A percentile compares a stretch with the other conserved stretches of the same genome.
Evolutionary conservation across 768 basidiomycete species (phyloP).

Genomic region (Inosperma sp.): DNA sequence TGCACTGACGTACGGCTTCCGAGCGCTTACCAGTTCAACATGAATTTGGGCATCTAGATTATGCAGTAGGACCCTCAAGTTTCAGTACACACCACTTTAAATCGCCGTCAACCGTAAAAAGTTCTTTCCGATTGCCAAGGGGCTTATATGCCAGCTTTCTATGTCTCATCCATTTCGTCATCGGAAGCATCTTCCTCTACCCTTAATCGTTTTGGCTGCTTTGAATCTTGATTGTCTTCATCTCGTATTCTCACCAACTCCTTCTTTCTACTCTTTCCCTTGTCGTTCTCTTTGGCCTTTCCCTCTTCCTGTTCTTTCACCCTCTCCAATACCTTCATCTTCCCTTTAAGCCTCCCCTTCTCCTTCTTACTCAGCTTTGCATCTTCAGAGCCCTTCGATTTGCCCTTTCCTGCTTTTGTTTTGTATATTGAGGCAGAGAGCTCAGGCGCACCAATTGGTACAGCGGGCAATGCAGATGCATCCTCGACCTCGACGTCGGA

Average conservation of each 20-base stretch:
- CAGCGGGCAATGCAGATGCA: neutral
- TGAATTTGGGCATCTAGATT: too few relatives aligned
- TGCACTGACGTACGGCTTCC: too few relatives aligned
- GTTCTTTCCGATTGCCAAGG: neutral
- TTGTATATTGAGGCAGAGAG: constrained; percentile 20
- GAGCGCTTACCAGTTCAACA: too few relatives aligned
- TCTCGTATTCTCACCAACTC: constrained; percentile 3
- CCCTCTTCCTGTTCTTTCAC: constrained; percentile 23
- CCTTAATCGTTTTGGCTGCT: neutral
- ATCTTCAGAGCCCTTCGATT: constrained; percentile 15
- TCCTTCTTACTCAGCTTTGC: constrained; percentile 42
- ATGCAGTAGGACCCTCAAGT: too few relatives aligned
- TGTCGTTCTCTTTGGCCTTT: constrained; percentile 17
- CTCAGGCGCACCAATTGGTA: constrained; percentile 25
- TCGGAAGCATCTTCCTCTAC: neutral
- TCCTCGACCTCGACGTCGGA: constrained; percentile 23
- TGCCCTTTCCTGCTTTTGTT: constrained; percentile 15
- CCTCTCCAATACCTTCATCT: constrained; percentile 40
- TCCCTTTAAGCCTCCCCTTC: constrained; percentile 47
- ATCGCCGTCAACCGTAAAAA: too few relatives aligned
- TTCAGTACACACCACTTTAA: too few relatives aligned
- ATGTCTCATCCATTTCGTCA: neutral
- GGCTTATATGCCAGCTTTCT: neutral
- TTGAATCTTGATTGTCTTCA: neutral
- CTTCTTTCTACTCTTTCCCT: constrained; percentile 3